phyloP scores from a whole-genome alignment of 805 yeast genomes.

The Wickerhamiella sorbophila region DNA sequence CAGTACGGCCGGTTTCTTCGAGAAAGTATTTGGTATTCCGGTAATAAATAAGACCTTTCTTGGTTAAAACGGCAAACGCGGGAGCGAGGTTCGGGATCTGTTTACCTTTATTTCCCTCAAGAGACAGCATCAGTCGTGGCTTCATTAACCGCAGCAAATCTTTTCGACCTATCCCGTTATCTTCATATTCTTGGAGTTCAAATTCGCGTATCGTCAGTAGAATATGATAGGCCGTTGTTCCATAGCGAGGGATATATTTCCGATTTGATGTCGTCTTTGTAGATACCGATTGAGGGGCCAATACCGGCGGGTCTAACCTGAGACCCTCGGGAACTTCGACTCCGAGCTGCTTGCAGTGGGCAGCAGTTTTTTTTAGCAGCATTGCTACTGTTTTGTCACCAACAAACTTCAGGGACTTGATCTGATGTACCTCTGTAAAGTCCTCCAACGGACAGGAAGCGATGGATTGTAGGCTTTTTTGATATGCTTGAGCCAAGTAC shows the following conservation, averaged over 20 bases:
- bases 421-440: slow-evolving; percentile 33
- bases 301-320: neutral
- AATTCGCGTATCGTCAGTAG: slow-evolving; percentile 12
- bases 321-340: slow-evolving; percentile 31
- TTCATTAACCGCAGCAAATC: slow-evolving; percentile 32
- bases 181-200: slow-evolving; percentile 14
- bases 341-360: slow-evolving; percentile 45
- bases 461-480: slow-evolving; percentile 10
- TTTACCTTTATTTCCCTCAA: slow-evolving; percentile 4
- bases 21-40: slow-evolving; percentile 33
- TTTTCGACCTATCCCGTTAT: slow-evolving; percentile 48
- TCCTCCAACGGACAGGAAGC: neutral
- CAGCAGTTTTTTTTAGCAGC: slow-evolving; percentile 34
- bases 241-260: slow-evolving; percentile 17
- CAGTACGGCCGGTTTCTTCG: slow-evolving; percentile 51
- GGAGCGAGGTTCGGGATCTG: slow-evolving; percentile 12
- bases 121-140: slow-evolving; percentile 13
- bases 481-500: slow-evolving; percentile 1
- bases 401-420: slow-evolving; percentile 45
- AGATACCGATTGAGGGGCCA: neutral
- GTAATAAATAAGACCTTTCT: slow-evolving; percentile 43
- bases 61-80: slow-evolving; percentile 42
- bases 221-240: slow-evolving; percentile 14
- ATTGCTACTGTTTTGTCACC: slow-evolving; percentile 54
- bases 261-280: slow-evolving; percentile 3